Evolutionary conservation across 140 eudicot species (phyloP).

Genomic region (Anethum foeniculum): DNA sequence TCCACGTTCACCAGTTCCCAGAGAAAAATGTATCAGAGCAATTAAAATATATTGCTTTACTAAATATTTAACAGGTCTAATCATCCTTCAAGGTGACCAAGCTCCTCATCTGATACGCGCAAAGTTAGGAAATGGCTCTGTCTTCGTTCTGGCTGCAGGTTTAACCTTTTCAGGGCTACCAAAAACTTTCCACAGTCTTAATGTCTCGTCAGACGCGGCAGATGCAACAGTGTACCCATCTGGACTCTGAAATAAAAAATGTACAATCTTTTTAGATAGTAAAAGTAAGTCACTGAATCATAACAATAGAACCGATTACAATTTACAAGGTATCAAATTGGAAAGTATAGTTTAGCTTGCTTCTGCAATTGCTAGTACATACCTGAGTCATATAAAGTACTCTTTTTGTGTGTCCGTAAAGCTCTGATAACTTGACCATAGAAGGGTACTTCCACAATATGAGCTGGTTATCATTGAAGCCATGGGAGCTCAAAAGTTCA

Average conservation of each 20-base stretch:
- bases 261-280: not conserved
- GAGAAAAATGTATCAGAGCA: not conserved
- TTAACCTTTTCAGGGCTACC: constrained; percentile 28
- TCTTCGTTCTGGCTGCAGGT: constrained; percentile 5
- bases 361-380: constrained; percentile 16
- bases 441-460: constrained; percentile 62
- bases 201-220: constrained; percentile 39
- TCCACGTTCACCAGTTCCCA: not conserved
- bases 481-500: constrained; percentile 57
- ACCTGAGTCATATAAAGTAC: constrained; percentile 61
- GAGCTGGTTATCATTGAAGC: constrained; percentile 42
- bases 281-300: not conserved
- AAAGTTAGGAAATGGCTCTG: constrained; percentile 36
- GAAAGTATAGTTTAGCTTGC: not conserved
- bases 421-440: constrained; percentile 49
- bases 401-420: constrained; percentile 44
- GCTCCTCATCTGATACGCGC: constrained; percentile 36
- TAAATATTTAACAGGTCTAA: not conserved
- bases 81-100: not conserved
- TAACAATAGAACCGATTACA: not conserved
- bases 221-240: constrained; percentile 50
- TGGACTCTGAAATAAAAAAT: constrained; percentile 40
- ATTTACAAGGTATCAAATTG: not conserved
- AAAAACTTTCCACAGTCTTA: constrained; percentile 49
- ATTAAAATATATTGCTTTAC: not conserved